Percentiles rank a stretch among this genome's conserved stretches.
Conservation (phyloP, 2,329 filamentous ascomycete species). For the Trichoderma sp. region DNA sequence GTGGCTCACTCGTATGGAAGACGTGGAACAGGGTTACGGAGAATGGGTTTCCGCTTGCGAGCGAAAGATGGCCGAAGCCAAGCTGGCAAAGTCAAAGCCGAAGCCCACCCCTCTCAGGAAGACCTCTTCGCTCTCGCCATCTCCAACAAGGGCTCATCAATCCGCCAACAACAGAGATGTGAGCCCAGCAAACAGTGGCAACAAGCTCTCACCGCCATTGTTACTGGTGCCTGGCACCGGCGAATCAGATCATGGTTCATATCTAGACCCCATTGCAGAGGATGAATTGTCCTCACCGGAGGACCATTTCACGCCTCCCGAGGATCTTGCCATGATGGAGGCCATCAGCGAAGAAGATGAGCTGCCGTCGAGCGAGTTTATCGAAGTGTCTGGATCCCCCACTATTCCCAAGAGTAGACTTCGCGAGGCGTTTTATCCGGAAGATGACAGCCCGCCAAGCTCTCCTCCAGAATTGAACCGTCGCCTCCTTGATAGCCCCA, state of each 20-base stretch:
- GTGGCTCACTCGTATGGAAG: conserved; percentile 87
- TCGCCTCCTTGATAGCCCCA: conserved; percentile 45
- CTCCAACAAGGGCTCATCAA: conserved; percentile 7
- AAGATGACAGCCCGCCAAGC: conserved; percentile 47
- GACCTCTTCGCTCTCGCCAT: conserved; percentile 25
- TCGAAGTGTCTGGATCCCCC: conserved; percentile 47
- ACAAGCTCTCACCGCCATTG: conserved; percentile 4
- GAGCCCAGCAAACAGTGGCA: neutral
- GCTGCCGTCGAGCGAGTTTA: conserved; percentile 40
- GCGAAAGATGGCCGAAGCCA: conserved; percentile 65
- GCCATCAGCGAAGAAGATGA: conserved; percentile 26
- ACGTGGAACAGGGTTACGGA: conserved; percentile 72
- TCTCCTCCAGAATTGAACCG: conserved; percentile 42
- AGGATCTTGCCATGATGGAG: conserved; percentile 21
- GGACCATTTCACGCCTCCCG: neutral
- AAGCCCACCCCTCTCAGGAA: neutral
- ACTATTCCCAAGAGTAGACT: conserved; percentile 31
- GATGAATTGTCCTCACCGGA: conserved; percentile 3
- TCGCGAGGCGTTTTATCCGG: conserved; percentile 36
- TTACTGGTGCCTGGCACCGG: neutral
- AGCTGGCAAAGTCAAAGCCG: conserved; percentile 43
- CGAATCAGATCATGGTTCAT: conserved; percentile 9
- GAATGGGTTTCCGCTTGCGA: conserved; percentile 81
- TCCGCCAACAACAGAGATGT: neutral
- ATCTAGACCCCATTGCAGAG: conserved; percentile 13